Evolutionary conservation across 768 basidiomycete species (phyloP), one percentile per base, ranked within the genome.

Genomic region (Trametes elegans): DNA sequence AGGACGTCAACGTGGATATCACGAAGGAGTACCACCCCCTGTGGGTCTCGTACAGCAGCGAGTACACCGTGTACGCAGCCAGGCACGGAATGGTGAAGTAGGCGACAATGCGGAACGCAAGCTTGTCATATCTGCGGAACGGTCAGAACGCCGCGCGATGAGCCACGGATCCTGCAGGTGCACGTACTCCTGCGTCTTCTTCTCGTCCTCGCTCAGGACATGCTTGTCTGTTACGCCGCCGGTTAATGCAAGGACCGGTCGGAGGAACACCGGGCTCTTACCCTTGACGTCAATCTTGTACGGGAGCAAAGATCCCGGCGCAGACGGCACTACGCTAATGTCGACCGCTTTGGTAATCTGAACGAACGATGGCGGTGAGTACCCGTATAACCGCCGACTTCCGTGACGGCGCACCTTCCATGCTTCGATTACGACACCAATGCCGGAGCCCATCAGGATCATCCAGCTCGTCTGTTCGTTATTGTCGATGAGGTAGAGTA

Each of bases 401-500:
- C n/a, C n/a, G n/a, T 51, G 48, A 55, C 47, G 40, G 53, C 74
- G 50, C 55, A 84, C 88, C 86, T 98, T 98, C 95, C 94, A 98
- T 2, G 91, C 93, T 71, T 98, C 96, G 53, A 93, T 83, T 27
- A 90, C 62, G 38, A 90, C 80, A 38, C 91, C 89, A 68, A 84
- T 80, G 9, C 90, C 91, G 51, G 89, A 91, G 4, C 89, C 87
- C 70, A 93, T 80, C 23, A 98, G 79, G 70, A 98, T 98, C 92
- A 98, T 98, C 88, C 92, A 96, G 64, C 88, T 93, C 27, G 96
- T 99, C 68, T 98, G 90, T 49, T 91, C 86, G 62, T 90, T 92
- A 69, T 94, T 95, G 74, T 97, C 95, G 63, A 95, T 85, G 62
- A 98, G 87, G 72, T 97, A 98, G 18, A 98, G 78, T 28, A 96